Evolutionary conservation across 805 yeast genomes (phyloP), one percentile per base, ranked within the genome.

Genomic region (Torulaspora indica): DNA sequence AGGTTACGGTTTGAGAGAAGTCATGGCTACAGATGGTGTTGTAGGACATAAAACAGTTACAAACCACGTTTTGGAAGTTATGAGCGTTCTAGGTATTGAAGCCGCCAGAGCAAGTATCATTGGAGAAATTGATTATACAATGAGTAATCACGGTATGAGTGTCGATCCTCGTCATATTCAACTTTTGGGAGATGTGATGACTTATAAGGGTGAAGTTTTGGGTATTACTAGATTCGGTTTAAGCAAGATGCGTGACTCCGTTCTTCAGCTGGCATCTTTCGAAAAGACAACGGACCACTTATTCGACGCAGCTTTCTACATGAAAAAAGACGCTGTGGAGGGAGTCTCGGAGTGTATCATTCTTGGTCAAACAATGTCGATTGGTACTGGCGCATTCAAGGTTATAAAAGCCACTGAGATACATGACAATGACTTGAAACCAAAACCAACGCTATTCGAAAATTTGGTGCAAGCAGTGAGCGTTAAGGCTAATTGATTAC

Each of bases 81-180:
- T 78, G 54, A 79, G 79, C 52, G 97, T 91, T 4, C 72, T 93
- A 49, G 99, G 99, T 59, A 95, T 93, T 52, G 99, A 93, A 66
- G 99, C 99, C 1, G 98, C 98, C 1, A 77, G 99, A 64, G 71
- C 88, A 0, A 83, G 95, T 55, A 93, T 93, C 63, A 85, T 93
- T 62, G 81, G 81, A 51, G 99, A 93, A 71, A 93, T 93, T 66
- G 95, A 86, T 62, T 89, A 89, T 63, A 93, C 98, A 43, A 93
- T 93, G 99, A 82, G 95, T 63, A 88, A 89, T 68, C 98, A 93
- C 73, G 99, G 99, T 69, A 93, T 93, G 98, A 87, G 95, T 65
- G 97, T 93, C 39, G 99, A 93, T 74, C 98, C 98, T 49, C 95
- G 99, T 74, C 99, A 93, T 67, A 90, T 95, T 64, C 98, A 93